Evolutionary conservation across 345 rosid genomes (phyloP).

Genomic region (Arabidopsis thaliana): DNA sequence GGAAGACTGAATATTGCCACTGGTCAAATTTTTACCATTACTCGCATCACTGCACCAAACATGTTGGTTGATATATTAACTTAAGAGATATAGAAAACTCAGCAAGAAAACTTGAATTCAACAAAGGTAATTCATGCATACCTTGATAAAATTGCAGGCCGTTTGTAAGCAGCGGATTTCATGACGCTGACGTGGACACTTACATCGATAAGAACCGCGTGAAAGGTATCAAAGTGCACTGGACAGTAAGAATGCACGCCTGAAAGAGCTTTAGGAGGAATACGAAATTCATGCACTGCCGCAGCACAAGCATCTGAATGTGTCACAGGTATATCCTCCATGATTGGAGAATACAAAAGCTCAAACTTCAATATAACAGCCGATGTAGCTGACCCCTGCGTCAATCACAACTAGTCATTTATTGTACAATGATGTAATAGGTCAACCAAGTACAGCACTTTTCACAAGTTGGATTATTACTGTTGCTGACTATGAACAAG

Average conservation of each 20-base stretch:
- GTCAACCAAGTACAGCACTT: conserved; percentile 22
- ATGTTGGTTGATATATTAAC: conserved; percentile 28
- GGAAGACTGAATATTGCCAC: conserved; percentile 51
- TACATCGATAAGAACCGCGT: conserved; percentile 83
- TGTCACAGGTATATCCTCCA: conserved; percentile 57
- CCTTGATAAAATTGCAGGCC: conserved; percentile 65
- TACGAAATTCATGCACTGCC: conserved; percentile 85
- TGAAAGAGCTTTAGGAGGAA: conserved; percentile 94
- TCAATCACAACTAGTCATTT: conserved; percentile 13
- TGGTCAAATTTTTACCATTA: conserved; percentile 49
- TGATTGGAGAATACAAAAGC: conserved; percentile 79
- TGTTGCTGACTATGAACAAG: conserved; percentile 2
- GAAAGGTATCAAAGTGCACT: conserved; percentile 85
- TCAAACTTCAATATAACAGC: conserved; percentile 92
- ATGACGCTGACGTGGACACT: conserved; percentile 75
- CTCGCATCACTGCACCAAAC: conserved; percentile 56
- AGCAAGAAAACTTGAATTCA: conserved; percentile 2
- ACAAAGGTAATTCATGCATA: conserved; percentile 42
- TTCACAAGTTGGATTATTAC: neutral
- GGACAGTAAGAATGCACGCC: conserved; percentile 97
- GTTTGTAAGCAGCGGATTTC: conserved; percentile 60
- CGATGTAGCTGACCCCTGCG: conserved; percentile 72
- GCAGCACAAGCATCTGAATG: conserved; percentile 65
- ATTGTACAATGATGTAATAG: neutral
- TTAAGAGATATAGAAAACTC: neutral